These are phyloP conservation scores for Fusarium bulbicola DNA, from an alignment of 2,329 filamentous ascomycete genomes.

Conservation along the genomic window DNA sequence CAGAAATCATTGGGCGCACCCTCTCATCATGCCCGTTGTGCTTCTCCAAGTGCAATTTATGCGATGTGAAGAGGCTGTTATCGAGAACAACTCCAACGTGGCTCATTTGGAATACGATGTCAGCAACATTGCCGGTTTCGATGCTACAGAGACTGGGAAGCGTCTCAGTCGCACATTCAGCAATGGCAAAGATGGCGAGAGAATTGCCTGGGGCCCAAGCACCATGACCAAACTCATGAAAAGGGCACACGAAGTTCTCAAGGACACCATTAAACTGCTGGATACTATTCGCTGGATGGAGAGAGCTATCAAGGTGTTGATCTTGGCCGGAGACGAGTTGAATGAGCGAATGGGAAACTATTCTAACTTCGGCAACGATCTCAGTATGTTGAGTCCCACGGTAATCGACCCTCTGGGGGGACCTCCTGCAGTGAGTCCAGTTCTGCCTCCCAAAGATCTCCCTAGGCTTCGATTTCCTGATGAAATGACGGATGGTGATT, in stretches of 20 bases:
- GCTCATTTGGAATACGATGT: slow-evolving; percentile 54
- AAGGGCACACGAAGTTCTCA: slow-evolving; percentile 56
- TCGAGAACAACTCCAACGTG: slow-evolving; percentile 55
- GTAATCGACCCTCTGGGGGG: slow-evolving; percentile 34
- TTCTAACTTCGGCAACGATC: slow-evolving; percentile 32
- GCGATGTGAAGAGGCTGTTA: slow-evolving; percentile 55
- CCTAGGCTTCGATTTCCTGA: slow-evolving; percentile 27
- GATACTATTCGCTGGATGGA: slow-evolving; percentile 60
- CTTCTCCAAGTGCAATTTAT: slow-evolving; percentile 58
- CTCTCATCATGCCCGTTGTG: slow-evolving; percentile 55
- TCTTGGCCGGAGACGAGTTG: slow-evolving; percentile 55
- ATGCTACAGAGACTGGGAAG: slow-evolving; percentile 42
- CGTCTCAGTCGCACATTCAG: slow-evolving; percentile 37
- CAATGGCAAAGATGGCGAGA: slow-evolving; percentile 36
- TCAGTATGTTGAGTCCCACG: slow-evolving; percentile 41
- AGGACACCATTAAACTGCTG: slow-evolving; percentile 55
- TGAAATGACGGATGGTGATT: slow-evolving; percentile 36
- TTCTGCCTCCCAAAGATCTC: slow-evolving; percentile 33
- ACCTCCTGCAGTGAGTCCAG: slow-evolving; percentile 40
- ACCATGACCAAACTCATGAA: slow-evolving; percentile 59
- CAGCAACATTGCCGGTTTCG: slow-evolving; percentile 54
- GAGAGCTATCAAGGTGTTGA: slow-evolving; percentile 54
- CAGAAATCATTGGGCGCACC: slow-evolving; percentile 56
- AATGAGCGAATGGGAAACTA: slow-evolving; percentile 44
- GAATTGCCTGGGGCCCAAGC: slow-evolving; percentile 49